Percentiles rank a stretch among this genome's conserved stretches.
These are phyloP conservation scores for Zymoseptoria pseudotritici DNA, from an alignment of 2,329 filamentous ascomycete genomes.

Conservation along the genomic window DNA sequence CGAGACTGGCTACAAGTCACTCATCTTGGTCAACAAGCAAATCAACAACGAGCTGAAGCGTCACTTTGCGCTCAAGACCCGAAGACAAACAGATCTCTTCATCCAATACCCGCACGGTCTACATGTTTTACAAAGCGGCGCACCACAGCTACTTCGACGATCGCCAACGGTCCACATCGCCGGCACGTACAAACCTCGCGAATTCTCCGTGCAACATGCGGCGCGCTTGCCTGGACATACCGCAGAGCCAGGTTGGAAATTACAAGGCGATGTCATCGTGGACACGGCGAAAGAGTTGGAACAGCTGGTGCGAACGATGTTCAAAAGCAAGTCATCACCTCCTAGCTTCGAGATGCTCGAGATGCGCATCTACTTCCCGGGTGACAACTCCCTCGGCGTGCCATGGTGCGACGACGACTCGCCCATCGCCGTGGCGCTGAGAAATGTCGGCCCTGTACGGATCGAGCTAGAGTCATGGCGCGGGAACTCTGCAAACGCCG, in stretches of 20 bases:
- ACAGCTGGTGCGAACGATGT: conserved; percentile 28
- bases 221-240: conserved; percentile 10
- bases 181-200: conserved; percentile 29
- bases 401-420: conserved; percentile 35
- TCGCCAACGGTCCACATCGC: conserved; percentile 35
- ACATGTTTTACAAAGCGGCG: conserved; percentile 32
- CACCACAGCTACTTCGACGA: conserved; percentile 35
- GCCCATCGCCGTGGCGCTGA: conserved; percentile 31
- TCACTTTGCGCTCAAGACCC: conserved; percentile 27
- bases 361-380: conserved; percentile 35
- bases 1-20: conserved; percentile 12
- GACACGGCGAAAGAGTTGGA: conserved; percentile 27
- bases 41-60: conserved; percentile 31
- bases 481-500: conserved; percentile 27
- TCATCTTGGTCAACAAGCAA: conserved; percentile 25
- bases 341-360: conserved; percentile 28
- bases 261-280: conserved; percentile 15
- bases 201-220: conserved; percentile 13
- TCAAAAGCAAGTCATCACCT: conserved; percentile 21
- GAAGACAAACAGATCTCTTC: conserved; percentile 33
- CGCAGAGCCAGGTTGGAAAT: conserved; percentile 2
- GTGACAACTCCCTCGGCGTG: conserved; percentile 29
- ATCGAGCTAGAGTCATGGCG: conserved; percentile 32
- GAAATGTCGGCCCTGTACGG: conserved; percentile 31
- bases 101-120: conserved; percentile 36